A percentile compares a stretch with the other conserved stretches of the same genome.
phyloP scores from a whole-genome alignment of 441 rosid species.

The Pelargonium australe region DNA sequence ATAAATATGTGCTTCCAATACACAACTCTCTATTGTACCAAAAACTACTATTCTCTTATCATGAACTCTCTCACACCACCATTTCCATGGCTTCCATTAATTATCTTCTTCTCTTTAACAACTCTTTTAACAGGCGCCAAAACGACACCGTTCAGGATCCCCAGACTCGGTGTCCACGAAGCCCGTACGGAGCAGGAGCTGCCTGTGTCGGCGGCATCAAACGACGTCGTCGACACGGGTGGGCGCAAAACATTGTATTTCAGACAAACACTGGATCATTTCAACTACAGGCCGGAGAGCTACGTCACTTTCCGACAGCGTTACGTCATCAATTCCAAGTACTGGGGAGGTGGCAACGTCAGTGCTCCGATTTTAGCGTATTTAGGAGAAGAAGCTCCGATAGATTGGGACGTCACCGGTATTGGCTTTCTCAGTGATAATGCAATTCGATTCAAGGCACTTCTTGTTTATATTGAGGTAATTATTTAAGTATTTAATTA shows the following conservation, averaged over 20 bases:
- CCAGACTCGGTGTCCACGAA: not conserved
- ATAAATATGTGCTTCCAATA: not conserved
- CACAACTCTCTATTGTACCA: not conserved
- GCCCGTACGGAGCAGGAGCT: not conserved
- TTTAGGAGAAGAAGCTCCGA: conserved; percentile 22
- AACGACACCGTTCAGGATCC: conserved; percentile 4
- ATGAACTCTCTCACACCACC: not conserved
- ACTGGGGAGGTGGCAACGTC: conserved; percentile 34
- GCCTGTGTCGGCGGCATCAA: not conserved
- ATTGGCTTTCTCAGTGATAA: conserved; percentile 23
- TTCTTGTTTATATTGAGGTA: conserved; percentile 33
- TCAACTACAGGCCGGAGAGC: conserved; percentile 37
- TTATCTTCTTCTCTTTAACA: not conserved
- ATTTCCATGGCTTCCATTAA: not conserved
- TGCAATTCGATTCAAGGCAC: conserved; percentile 31
- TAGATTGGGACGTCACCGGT: not conserved
- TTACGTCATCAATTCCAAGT: conserved; percentile 29
- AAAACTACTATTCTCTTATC: not conserved
- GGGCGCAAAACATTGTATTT: conserved; percentile 15
- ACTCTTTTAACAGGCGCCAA: not conserved
- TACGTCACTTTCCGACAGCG: conserved; percentile 33
- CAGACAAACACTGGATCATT: conserved; percentile 39
- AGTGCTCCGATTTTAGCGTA: conserved; percentile 35
- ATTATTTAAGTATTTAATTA: not conserved
- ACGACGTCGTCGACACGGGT: not conserved